Evolutionary conservation across 768 basidiomycete species (phyloP).

Genomic region (Lanmaoa rubissima): DNA sequence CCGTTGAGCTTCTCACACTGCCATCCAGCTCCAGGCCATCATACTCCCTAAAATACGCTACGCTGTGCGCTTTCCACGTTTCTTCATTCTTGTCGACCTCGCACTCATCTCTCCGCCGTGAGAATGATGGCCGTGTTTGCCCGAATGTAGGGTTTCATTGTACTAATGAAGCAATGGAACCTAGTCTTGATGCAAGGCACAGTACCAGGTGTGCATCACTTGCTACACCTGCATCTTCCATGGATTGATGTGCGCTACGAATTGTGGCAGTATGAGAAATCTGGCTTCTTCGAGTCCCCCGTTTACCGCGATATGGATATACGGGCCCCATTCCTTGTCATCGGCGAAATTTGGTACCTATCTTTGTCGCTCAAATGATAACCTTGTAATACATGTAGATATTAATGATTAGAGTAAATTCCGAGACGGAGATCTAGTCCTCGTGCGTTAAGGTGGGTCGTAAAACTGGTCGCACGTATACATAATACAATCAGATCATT

Average conservation of each 20-base stretch:
- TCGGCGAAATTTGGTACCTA: slow-evolving; percentile 6
- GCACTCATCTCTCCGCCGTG: slow-evolving; percentile 4
- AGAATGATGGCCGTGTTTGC: slow-evolving; percentile 10
- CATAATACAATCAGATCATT: slow-evolving; percentile 15
- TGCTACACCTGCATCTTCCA: slow-evolving; percentile 15
- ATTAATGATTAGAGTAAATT: slow-evolving; percentile 16
- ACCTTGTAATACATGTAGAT: slow-evolving; percentile 1
- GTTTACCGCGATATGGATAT: slow-evolving; percentile 22
- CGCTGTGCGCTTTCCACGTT: slow-evolving; percentile 8
- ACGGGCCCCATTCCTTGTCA: slow-evolving; percentile 3
- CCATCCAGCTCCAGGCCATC: neutral
- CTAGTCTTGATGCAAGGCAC: slow-evolving; percentile 14
- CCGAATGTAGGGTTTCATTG: slow-evolving; percentile 28
- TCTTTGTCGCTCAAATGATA: slow-evolving; percentile 7
- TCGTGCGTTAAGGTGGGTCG: slow-evolving; percentile 33
- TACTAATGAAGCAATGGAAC: slow-evolving; percentile 28
- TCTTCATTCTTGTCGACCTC: slow-evolving; percentile 12
- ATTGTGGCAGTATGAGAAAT: slow-evolving; percentile 1
- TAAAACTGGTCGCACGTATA: slow-evolving; percentile 9
- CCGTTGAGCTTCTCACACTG: slow-evolving; percentile 1
- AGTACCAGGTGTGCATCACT: slow-evolving; percentile 3
- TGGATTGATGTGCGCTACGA: slow-evolving; percentile 12
- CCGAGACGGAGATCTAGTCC: slow-evolving; percentile 24
- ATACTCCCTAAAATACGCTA: slow-evolving; percentile 2
- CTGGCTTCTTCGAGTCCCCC: slow-evolving; percentile 2